Percentiles rank a stretch among this genome's conserved stretches.
These are phyloP conservation scores for apple (Malus domestica) DNA, from an alignment of 306 rosid genomes.

Conservation along the genomic window DNA sequence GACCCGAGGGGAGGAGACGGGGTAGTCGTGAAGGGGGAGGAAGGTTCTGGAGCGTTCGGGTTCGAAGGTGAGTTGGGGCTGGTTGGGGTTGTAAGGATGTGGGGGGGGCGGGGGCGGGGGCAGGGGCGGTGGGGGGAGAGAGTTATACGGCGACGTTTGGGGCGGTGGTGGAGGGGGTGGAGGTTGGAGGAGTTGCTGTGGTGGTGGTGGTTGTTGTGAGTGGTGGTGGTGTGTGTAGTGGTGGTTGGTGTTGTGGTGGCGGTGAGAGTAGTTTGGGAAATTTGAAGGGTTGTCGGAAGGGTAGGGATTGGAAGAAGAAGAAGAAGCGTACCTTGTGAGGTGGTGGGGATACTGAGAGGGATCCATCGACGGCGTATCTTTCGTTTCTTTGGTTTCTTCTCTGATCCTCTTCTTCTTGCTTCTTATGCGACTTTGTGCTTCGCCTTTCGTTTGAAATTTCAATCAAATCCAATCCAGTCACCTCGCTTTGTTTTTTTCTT, in stretches of 20 bases:
- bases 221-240: not conserved
- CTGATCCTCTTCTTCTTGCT: not conserved
- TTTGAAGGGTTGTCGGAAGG: not conserved
- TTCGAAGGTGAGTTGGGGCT: constrained; percentile 24
- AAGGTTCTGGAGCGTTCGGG: constrained; percentile 18
- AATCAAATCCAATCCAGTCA: not conserved
- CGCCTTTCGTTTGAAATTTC: not conserved
- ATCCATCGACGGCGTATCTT: constrained; percentile 1
- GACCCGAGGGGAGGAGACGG: constrained; percentile 3
- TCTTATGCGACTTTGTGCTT: not conserved
- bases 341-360: constrained; percentile 11
- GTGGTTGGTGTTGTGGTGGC: constrained; percentile 2
- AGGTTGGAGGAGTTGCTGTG: not conserved
- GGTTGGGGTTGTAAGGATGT: constrained; percentile 21
- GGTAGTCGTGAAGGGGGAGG: constrained; percentile 8
- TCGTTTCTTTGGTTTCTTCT: not conserved
- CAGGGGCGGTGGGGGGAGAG: not conserved
- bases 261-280: constrained; percentile 9
- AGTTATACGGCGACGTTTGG: not conserved
- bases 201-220: constrained; percentile 1
- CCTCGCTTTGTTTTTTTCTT: not conserved
- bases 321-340: constrained; percentile 9
- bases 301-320: not conserved
- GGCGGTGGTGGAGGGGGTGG: constrained; percentile 19
- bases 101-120: not conserved